These are phyloP conservation scores for Reutealis trisperma DNA, from an alignment of 345 rosid species.

Conservation along the genomic window DNA sequence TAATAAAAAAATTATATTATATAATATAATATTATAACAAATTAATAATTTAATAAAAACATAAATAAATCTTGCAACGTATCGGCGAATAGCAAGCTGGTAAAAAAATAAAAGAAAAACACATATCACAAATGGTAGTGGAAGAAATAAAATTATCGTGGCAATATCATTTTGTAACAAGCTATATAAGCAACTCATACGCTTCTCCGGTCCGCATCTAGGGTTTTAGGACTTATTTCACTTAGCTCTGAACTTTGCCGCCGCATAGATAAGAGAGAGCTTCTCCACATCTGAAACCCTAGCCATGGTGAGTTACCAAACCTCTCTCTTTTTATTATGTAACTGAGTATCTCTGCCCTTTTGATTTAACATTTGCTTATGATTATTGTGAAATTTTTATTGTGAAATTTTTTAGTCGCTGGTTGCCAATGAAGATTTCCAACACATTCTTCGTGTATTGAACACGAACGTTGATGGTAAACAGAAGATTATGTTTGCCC, in stretches of 20 bases:
- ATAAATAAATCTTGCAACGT: no score
- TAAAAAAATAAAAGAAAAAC: background rate
- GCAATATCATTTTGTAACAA: background rate
- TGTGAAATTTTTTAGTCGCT: conserved; percentile 18
- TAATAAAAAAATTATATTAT: no score
- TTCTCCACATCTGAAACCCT: conserved; percentile 13
- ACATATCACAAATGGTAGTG: background rate
- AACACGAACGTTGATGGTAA: conserved; percentile 38
- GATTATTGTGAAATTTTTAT: background rate
- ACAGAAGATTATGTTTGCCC: conserved; percentile 42
- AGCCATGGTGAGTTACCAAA: conserved; percentile 22
- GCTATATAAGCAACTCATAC: background rate
- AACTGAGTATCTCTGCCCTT: no score
- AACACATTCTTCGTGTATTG: conserved; percentile 41
- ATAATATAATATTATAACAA: no score
- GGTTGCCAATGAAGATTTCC: conserved; percentile 36
- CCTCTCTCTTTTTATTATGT: no score
- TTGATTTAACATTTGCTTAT: background rate
- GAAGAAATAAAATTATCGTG: background rate
- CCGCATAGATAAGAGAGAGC: conserved; percentile 2
- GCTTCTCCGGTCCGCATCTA: background rate
- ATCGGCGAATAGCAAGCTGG: no score
- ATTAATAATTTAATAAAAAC: no score
- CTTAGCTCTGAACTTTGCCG: background rate
- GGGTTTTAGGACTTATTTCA: conserved; percentile 16